Conservation (phyloP, 495 filamentous ascomycete species). For the Clohesyomyces aquaticus region DNA sequence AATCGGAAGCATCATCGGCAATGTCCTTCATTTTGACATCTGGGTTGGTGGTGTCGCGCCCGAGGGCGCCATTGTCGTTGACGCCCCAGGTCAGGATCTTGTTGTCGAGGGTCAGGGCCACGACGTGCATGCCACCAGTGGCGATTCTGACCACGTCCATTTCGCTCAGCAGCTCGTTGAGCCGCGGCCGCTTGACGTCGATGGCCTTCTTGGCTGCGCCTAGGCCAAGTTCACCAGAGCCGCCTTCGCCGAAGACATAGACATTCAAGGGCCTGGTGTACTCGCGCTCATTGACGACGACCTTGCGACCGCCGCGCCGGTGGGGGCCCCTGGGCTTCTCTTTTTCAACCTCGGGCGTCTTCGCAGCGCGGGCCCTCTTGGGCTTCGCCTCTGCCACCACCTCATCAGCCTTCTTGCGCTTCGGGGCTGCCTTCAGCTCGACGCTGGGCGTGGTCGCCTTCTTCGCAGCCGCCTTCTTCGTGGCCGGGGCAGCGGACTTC, state of each 20-base stretch:
- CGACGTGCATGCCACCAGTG: conserved; percentile 68
- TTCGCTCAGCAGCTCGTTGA: conserved; percentile 62
- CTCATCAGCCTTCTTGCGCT: conserved; percentile 27
- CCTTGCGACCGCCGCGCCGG: conserved; percentile 24
- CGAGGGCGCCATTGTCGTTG: conserved; percentile 69
- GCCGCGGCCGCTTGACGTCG: conserved; percentile 69
- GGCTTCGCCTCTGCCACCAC: no score
- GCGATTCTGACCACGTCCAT: conserved; percentile 68
- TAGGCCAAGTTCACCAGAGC: conserved; percentile 68
- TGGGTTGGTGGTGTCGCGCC: conserved; percentile 61
- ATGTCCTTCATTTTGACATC: conserved; percentile 63
- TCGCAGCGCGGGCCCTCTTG: background rate
- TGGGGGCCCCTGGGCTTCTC: conserved; percentile 32
- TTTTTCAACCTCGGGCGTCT: background rate
- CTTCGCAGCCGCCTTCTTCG: conserved; percentile 2
- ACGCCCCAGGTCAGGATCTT: conserved; percentile 73
- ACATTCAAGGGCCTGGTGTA: conserved; percentile 60
- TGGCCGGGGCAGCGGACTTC: background rate
- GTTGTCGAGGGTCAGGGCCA: conserved; percentile 67
- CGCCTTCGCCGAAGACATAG: conserved; percentile 70
- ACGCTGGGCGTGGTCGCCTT: no score
- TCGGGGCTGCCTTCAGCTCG: no score
- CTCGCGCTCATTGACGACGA: conserved; percentile 34
- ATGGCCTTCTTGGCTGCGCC: conserved; percentile 63
- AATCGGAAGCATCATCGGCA: conserved; percentile 49